Conservation (phyloP, 2,329 filamentous ascomycete genomes). For the Phaeosphaeria sp. region DNA sequence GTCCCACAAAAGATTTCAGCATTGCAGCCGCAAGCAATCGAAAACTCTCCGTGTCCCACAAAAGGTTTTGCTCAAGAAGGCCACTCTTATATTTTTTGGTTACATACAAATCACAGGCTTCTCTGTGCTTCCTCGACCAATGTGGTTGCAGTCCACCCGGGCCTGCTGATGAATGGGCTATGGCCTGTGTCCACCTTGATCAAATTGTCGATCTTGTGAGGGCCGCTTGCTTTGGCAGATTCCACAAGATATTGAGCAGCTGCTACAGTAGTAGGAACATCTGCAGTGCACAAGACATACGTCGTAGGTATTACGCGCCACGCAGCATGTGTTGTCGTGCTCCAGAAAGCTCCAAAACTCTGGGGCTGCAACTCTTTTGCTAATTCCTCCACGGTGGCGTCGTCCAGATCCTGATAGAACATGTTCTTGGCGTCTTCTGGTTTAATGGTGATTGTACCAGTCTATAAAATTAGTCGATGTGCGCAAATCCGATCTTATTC, state of each 20-base stretch:
- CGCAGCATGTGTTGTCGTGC: conserved; percentile 17
- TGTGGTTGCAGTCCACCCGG: conserved; percentile 12
- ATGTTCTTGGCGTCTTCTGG: conserved; percentile 11
- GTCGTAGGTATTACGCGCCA: conserved; percentile 21
- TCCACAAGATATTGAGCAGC: conserved; percentile 15
- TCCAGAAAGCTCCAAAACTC: conserved; percentile 14
- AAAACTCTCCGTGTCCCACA: too few relatives aligned
- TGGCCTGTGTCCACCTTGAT: conserved; percentile 14
- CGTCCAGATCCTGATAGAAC: conserved; percentile 15
- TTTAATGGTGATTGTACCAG: conserved; percentile 5
- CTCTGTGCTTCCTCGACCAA: background rate
- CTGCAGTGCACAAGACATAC: conserved; percentile 9
- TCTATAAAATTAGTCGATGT: background rate
- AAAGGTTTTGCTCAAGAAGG: too few relatives aligned
- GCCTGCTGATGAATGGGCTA: conserved; percentile 13
- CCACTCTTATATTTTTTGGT: too few relatives aligned
- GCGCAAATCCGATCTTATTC: background rate
- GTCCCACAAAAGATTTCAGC: too few relatives aligned
- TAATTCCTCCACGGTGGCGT: conserved; percentile 1
- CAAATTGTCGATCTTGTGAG: conserved; percentile 13
- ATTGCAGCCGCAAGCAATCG: too few relatives aligned
- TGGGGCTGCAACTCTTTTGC: conserved; percentile 9
- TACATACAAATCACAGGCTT: background rate
- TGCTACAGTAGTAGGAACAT: conserved; percentile 13
- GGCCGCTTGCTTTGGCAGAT: conserved; percentile 7